These are phyloP conservation scores for Xylaria castorea DNA, from an alignment of 495 filamentous ascomycete species.

Conservation along the genomic window DNA sequence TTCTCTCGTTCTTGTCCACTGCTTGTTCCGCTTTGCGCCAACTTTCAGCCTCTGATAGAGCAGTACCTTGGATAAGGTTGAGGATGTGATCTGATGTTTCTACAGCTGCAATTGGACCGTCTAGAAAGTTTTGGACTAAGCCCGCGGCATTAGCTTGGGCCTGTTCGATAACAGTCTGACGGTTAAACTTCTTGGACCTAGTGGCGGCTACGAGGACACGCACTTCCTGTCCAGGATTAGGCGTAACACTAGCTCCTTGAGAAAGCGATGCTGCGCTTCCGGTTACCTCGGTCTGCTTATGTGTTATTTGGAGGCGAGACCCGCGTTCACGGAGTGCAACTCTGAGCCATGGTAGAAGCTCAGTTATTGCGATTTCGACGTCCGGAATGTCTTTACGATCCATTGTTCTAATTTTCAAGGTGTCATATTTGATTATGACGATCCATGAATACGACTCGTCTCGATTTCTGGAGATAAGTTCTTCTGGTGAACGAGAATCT, in stretches of 20 bases:
- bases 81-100: slow-evolving; percentile 89
- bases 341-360: slow-evolving; percentile 82
- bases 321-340: slow-evolving; percentile 82
- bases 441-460: slow-evolving; percentile 85
- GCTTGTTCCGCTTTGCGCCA: slow-evolving; percentile 85
- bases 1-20: slow-evolving; percentile 76
- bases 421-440: slow-evolving; percentile 81
- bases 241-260: slow-evolving; percentile 36
- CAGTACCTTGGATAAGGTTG: slow-evolving; percentile 75
- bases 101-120: slow-evolving; percentile 83
- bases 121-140: slow-evolving; percentile 68
- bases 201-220: slow-evolving; percentile 81
- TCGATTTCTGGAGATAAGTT: slow-evolving; percentile 72
- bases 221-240: slow-evolving; percentile 71
- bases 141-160: slow-evolving; percentile 69
- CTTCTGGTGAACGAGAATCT: slow-evolving; percentile 75
- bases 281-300: slow-evolving; percentile 48
- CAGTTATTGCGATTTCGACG: slow-evolving; percentile 73
- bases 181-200: slow-evolving; percentile 88
- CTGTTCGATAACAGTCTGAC: slow-evolving; percentile 82
- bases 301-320: slow-evolving; percentile 52
- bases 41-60: slow-evolving; percentile 80
- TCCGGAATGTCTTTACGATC: slow-evolving; percentile 75
- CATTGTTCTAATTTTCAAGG: slow-evolving; percentile 77
- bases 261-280: slow-evolving; percentile 52